These are phyloP conservation scores for Epichloe brachyelytri DNA, from an alignment of 2,329 filamentous ascomycete genomes.

Conservation along the genomic window DNA sequence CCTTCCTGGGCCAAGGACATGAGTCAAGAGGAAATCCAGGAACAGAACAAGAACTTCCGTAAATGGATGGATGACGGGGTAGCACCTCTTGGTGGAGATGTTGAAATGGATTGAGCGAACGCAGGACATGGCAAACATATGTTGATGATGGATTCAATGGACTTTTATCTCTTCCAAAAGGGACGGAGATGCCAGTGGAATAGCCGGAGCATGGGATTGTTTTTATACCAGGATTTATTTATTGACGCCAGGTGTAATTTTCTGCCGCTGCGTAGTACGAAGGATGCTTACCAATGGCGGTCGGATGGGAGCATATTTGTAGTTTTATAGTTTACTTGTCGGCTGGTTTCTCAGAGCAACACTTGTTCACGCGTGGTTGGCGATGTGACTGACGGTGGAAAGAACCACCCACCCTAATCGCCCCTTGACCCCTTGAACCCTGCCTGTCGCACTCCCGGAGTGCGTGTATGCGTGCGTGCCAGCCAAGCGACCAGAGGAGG, in stretches of 20 bases:
- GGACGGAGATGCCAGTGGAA: background rate
- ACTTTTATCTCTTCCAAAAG: background rate
- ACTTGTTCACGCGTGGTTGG: background rate
- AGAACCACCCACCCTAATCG: too few species aligned
- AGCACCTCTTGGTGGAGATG: slow-evolving; percentile 13
- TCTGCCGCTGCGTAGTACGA: background rate
- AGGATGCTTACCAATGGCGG: background rate
- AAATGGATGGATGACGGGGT: slow-evolving; percentile 40
- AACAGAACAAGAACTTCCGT: slow-evolving; percentile 54
- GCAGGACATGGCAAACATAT: too few species aligned
- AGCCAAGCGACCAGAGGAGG: too few species aligned
- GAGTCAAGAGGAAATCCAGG: slow-evolving; percentile 63
- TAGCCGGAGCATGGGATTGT: slow-evolving; percentile 3
- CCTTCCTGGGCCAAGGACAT: slow-evolving; percentile 68
- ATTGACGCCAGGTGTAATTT: background rate
- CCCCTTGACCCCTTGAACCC: too few species aligned
- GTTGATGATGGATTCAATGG: background rate
- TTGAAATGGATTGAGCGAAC: slow-evolving; percentile 3
- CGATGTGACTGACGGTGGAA: too few species aligned
- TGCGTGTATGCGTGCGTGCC: too few species aligned
- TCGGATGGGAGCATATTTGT: background rate
- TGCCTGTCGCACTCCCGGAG: too few species aligned
- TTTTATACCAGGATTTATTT: slow-evolving; percentile 3
- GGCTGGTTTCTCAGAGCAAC: background rate
- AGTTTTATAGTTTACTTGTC: background rate